Conservation (phyloP, 768 basidiomycete species). For the Paxillus involutus region DNA sequence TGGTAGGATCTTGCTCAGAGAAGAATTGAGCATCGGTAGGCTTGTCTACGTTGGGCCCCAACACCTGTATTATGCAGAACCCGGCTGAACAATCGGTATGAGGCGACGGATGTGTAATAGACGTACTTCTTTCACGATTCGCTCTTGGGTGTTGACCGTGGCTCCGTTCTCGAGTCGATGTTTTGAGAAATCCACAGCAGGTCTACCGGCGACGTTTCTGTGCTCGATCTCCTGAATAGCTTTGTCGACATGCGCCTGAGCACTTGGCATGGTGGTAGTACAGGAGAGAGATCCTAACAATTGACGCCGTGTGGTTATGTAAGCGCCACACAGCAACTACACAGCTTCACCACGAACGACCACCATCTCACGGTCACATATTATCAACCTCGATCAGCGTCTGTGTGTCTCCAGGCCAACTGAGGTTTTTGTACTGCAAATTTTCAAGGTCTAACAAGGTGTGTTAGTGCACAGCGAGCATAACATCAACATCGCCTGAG, state of each 20-base stretch:
- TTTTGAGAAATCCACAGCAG: constrained; percentile 17
- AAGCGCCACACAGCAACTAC: background rate
- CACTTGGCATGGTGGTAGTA: constrained; percentile 18
- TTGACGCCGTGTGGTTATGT: background rate
- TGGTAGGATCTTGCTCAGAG: constrained; percentile 59
- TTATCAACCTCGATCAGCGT: too few species aligned
- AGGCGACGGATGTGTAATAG: background rate
- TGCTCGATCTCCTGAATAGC: constrained; percentile 30
- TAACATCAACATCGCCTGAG: too few species aligned
- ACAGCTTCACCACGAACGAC: too few species aligned
- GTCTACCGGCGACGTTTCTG: constrained; percentile 23
- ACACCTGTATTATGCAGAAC: constrained; percentile 47
- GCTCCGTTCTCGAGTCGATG: constrained; percentile 26
- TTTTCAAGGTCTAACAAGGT: too few species aligned
- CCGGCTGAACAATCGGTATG: background rate
- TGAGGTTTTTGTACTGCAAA: too few species aligned
- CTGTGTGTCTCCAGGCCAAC: too few species aligned
- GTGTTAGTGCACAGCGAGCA: too few species aligned
- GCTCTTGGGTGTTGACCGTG: constrained; percentile 25
- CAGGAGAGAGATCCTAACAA: background rate
- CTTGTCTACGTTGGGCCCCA: constrained; percentile 56
- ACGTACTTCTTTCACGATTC: constrained; percentile 26
- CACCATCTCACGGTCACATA: too few species aligned
- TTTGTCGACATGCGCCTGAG: constrained; percentile 25
- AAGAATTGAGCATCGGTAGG: constrained; percentile 80